These are phyloP conservation scores for Fusarium caatingaense DNA, from an alignment of 2,329 filamentous ascomycete genomes.

Conservation along the genomic window DNA sequence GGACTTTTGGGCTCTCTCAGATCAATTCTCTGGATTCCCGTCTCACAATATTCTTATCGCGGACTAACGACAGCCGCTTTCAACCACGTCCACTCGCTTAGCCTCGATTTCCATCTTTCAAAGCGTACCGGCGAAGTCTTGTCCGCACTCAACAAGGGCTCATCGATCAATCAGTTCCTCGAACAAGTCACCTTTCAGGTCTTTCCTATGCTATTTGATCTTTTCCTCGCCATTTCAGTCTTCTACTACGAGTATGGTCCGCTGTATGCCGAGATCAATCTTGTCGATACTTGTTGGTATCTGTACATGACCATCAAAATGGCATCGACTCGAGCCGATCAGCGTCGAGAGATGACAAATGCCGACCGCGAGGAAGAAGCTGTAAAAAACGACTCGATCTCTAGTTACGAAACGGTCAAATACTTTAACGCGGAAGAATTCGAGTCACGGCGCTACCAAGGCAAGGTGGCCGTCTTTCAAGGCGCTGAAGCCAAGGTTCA, in stretches of 20 bases:
- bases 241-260: slow-evolving; percentile 74
- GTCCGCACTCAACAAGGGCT: slow-evolving; percentile 95
- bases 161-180: slow-evolving; percentile 94
- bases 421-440: slow-evolving; percentile 89
- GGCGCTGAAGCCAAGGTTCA: slow-evolving; percentile 80
- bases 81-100: slow-evolving; percentile 95
- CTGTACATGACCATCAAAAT: slow-evolving; percentile 96
- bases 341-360: slow-evolving; percentile 93
- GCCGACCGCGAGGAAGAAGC: slow-evolving; percentile 95
- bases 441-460: slow-evolving; percentile 78
- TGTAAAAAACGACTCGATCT: slow-evolving; percentile 98
- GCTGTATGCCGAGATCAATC: slow-evolving; percentile 89
- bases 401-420: slow-evolving; percentile 96
- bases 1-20: slow-evolving; percentile 86
- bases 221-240: slow-evolving; percentile 81
- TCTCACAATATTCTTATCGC: slow-evolving; percentile 96
- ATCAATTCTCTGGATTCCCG: slow-evolving; percentile 92
- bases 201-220: slow-evolving; percentile 91
- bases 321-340: slow-evolving; percentile 91
- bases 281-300: slow-evolving; percentile 94
- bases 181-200: slow-evolving; percentile 98
- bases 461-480: slow-evolving; percentile 78
- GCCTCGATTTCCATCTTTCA: slow-evolving; percentile 94
- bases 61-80: slow-evolving; percentile 95
- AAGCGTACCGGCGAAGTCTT: slow-evolving; percentile 97